These are phyloP conservation scores for Hericium coralloides DNA, from an alignment of 768 basidiomycete species.

Conservation along the genomic window DNA sequence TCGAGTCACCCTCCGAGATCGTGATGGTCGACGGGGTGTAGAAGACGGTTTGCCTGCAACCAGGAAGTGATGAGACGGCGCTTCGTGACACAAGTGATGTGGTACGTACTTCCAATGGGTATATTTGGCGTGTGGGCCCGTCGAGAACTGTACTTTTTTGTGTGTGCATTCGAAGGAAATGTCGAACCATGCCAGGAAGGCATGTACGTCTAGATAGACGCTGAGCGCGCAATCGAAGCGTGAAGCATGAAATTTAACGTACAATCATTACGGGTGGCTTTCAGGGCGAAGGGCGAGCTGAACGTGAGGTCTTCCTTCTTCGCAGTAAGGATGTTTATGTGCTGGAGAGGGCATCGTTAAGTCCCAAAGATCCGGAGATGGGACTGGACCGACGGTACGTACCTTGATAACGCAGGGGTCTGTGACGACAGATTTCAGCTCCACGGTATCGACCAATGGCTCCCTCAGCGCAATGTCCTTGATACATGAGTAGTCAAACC, in stretches of 20 bases:
- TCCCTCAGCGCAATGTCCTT: constrained; percentile 96
- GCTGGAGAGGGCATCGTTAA: constrained; percentile 31
- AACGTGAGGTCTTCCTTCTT: constrained; percentile 95
- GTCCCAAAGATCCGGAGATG: neutral
- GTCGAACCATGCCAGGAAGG: constrained; percentile 99
- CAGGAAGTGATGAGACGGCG: neutral
- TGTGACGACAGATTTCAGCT: constrained; percentile 90
- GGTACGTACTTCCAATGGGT: constrained; percentile 88
- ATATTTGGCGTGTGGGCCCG: constrained; percentile 94
- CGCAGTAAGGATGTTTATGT: constrained; percentile 84
- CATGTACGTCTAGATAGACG: constrained; percentile 68
- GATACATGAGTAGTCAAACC: constrained; percentile 99
- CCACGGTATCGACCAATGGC: constrained; percentile 98
- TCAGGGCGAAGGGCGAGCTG: constrained; percentile 67
- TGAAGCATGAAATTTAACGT: constrained; percentile 20
- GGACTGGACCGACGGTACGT: constrained; percentile 8
- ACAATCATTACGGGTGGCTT: constrained; percentile 89
- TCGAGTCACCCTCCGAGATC: constrained; percentile 58
- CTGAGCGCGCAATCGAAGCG: neutral
- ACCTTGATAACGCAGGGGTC: constrained; percentile 89
- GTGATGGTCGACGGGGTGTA: constrained; percentile 81
- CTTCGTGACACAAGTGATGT: neutral
- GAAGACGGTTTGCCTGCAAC: constrained; percentile 86
- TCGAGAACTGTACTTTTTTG: constrained; percentile 92
- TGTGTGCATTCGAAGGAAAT: constrained; percentile 93